Evolutionary conservation across 768 basidiomycete species (phyloP).

Genomic region (Hydnomerulius pinastri): DNA sequence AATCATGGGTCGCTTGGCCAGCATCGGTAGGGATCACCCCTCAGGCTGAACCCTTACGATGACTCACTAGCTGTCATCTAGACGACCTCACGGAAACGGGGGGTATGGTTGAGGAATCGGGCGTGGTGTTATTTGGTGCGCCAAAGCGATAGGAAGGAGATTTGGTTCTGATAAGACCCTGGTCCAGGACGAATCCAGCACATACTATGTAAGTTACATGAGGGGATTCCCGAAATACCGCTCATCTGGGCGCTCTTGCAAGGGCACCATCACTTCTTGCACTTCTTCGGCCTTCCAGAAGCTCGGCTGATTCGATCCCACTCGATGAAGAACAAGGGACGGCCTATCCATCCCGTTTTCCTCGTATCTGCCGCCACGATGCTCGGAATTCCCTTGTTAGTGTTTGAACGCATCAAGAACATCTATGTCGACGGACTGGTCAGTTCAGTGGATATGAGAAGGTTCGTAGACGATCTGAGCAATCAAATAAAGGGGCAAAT

Average conservation of each 20-base stretch:
- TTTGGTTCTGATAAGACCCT: too few relatives aligned
- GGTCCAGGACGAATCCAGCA: too few relatives aligned
- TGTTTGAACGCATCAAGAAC: neutral
- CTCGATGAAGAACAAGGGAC: neutral
- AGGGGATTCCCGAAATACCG: neutral
- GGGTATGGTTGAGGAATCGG: too few relatives aligned
- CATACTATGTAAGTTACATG: neutral
- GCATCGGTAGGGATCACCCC: too few relatives aligned
- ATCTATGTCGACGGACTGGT: neutral
- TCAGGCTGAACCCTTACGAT: too few relatives aligned
- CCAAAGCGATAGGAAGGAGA: too few relatives aligned
- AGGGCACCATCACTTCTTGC: neutral
- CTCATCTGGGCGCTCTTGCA: neutral
- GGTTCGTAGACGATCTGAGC: neutral
- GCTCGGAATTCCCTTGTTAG: neutral
- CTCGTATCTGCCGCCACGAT: neutral
- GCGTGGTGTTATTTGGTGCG: too few relatives aligned
- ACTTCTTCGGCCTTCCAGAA: neutral
- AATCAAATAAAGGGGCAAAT: neutral
- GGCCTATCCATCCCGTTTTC: neutral
- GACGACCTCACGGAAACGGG: too few relatives aligned
- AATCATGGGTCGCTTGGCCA: constrained; percentile 1
- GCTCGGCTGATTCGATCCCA: neutral
- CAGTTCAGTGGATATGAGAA: neutral
- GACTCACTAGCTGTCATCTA: too few relatives aligned